A percentile compares a stretch with the other conserved stretches of the same genome.
phyloP scores from a whole-genome alignment of 441 rosid species.

The Erodium moschatum region DNA sequence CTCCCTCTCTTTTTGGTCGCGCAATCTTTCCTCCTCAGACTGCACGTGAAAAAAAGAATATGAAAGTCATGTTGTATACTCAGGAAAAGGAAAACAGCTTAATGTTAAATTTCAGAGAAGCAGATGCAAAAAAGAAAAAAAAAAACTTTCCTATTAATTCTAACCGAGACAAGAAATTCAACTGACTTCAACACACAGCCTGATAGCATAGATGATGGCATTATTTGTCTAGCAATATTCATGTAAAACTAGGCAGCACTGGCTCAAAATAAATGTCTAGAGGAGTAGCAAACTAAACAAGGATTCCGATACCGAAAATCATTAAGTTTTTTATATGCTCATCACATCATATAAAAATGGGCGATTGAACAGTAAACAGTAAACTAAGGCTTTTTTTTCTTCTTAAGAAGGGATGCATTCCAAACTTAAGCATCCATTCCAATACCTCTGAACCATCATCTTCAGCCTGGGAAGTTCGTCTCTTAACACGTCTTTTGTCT shows the following conservation, averaged over 20 bases:
- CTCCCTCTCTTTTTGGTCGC: conserved; percentile 85
- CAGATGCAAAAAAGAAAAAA: not conserved
- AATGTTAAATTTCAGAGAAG: not conserved
- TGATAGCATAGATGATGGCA: not conserved
- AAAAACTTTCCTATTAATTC: not conserved
- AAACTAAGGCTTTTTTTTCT: not conserved
- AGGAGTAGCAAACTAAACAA: conserved; percentile 7
- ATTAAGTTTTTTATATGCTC: not conserved
- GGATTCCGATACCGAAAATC: not conserved
- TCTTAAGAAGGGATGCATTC: not conserved
- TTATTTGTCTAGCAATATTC: not conserved
- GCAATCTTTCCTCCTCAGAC: conserved; percentile 91
- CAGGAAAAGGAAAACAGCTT: conserved; percentile 8
- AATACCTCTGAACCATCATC: conserved; percentile 82
- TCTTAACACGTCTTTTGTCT: conserved; percentile 47
- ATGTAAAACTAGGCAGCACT: conserved; percentile 1
- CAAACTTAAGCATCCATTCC: not conserved
- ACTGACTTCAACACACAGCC: not conserved
- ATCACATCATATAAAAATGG: not conserved
- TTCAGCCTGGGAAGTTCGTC: conserved; percentile 44
- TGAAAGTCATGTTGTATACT: conserved; percentile 18
- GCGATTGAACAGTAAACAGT: not conserved
- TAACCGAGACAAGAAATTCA: not conserved
- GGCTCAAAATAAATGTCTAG: not conserved
- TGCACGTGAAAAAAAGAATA: conserved; percentile 25